These are phyloP conservation scores for Starmerella bombicola DNA, from an alignment of 805 yeast genomes.

Conservation along the genomic window DNA sequence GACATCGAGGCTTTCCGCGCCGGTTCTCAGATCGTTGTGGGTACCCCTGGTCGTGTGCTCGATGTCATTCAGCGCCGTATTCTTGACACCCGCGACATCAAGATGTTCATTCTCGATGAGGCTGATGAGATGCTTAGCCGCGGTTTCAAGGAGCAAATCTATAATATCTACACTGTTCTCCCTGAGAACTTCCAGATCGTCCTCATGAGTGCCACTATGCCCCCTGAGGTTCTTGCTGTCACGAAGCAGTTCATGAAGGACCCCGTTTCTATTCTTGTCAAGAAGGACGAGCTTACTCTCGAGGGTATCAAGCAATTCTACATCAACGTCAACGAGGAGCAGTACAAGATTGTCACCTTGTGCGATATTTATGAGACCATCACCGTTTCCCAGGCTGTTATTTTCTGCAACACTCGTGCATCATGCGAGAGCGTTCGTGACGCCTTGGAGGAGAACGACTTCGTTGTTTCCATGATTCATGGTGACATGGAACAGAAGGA, in stretches of 20 bases:
- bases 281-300: slow-evolving; percentile 86
- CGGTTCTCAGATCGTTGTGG: slow-evolving; percentile 89
- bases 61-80: slow-evolving; percentile 89
- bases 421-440: slow-evolving; percentile 84
- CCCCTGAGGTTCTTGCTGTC: slow-evolving; percentile 79
- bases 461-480: slow-evolving; percentile 90
- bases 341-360: slow-evolving; percentile 86
- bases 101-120: slow-evolving; percentile 93
- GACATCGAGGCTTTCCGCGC: slow-evolving; percentile 73
- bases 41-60: slow-evolving; percentile 95
- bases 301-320: slow-evolving; percentile 93
- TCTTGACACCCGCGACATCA: slow-evolving; percentile 69
- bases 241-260: slow-evolving; percentile 89
- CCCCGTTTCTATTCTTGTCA: slow-evolving; percentile 87
- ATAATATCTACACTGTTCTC: slow-evolving; percentile 78
- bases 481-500: slow-evolving; percentile 92
- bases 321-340: slow-evolving; percentile 84
- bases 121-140: slow-evolving; percentile 92
- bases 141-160: slow-evolving; percentile 92
- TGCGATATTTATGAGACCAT: slow-evolving; percentile 91
- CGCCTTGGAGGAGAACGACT: slow-evolving; percentile 61
- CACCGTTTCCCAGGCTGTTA: slow-evolving; percentile 93
- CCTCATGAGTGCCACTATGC: slow-evolving; percentile 88
- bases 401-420: slow-evolving; percentile 90
- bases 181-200: slow-evolving; percentile 90